Percentiles rank a stretch among this genome's conserved stretches.
Evolutionary conservation across 192 early-diverging fungal species (phyloP).

Genomic region (Podila clonocystis): DNA sequence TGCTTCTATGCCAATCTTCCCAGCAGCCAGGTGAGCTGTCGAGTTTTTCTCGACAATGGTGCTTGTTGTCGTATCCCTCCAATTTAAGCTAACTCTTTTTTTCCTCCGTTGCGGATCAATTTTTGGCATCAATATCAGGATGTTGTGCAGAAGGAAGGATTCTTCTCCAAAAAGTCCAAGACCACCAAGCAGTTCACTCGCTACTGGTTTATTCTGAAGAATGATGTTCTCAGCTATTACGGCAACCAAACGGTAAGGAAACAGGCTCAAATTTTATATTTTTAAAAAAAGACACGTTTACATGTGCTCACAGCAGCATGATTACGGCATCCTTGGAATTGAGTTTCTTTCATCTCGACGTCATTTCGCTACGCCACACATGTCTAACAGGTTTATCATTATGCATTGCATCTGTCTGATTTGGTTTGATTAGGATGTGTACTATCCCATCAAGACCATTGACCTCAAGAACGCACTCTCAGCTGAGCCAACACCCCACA

Average conservation of each 20-base stretch:
- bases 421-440: conserved; percentile 52
- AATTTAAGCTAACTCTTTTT: neutral
- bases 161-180: conserved; percentile 55
- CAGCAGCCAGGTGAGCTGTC: conserved; percentile 51
- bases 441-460: conserved; percentile 67
- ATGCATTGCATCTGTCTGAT: neutral
- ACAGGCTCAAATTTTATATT: neutral
- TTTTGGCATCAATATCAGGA: conserved; percentile 34
- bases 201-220: conserved; percentile 70
- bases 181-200: conserved; percentile 54
- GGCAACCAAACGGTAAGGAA: conserved; percentile 57
- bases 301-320: no score
- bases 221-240: conserved; percentile 67
- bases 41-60: no score
- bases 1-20: conserved; percentile 74
- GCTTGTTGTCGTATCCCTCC: no score
- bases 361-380: neutral
- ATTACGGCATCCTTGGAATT: no score
- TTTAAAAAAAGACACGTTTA: neutral
- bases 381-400: neutral
- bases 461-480: conserved; percentile 68
- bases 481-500: conserved; percentile 55
- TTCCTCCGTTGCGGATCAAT: no score
- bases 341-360: neutral
- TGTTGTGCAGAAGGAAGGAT: conserved; percentile 62